Evolutionary conservation across 1,139 yeast genomes (phyloP), one percentile per base, ranked within the genome.

Genomic region (Scheffersomyces insectosa): DNA sequence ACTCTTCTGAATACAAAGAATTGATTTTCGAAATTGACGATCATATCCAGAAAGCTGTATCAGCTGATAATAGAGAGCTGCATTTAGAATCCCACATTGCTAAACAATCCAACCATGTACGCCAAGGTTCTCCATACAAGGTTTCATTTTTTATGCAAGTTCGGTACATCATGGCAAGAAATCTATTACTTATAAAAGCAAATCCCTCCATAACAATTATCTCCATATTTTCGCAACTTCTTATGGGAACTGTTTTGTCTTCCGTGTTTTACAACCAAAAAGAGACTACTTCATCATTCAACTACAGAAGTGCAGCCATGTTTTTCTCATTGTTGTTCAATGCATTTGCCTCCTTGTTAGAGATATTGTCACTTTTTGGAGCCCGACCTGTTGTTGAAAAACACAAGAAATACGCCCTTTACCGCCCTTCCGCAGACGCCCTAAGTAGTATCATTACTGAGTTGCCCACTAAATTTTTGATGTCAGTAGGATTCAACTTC

Each of bases 341-440:
- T 62, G 79, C 85, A 28, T 72, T 81, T 53, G 65, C 82, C 8
- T 75, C 85, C 8, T 60, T 80, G 50, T 79, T 83, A 53, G 85
- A 80, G 64, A 79, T 82, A 55, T 70, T 81, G 44, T 63, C 75
- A 41, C 68, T 80, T 39, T 83, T 76, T 52, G 80, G 78, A 42
- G 73, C 79, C 41, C 75, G 88, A 58, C 80, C 81, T 15, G 77
- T 82, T 55, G 70, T 82, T 39, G 78, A 78, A 48, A 83, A 82
- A 59, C 88, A 83, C 53, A 79, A 78, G 52, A 72, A 78, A 27
- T 82, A 78, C 56, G 82, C 86, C 4, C 71, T 83, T 62, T 83
- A 83, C 53, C 82, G 82, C 48, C 80, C 84, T 29, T 77, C 86
- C 32, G 84, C 84, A n/a, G 87, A 83, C 59, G 82, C 87, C 6